phyloP scores from a whole-genome alignment of 108 stramenopile genomes.

The Conticribra guillardii region DNA sequence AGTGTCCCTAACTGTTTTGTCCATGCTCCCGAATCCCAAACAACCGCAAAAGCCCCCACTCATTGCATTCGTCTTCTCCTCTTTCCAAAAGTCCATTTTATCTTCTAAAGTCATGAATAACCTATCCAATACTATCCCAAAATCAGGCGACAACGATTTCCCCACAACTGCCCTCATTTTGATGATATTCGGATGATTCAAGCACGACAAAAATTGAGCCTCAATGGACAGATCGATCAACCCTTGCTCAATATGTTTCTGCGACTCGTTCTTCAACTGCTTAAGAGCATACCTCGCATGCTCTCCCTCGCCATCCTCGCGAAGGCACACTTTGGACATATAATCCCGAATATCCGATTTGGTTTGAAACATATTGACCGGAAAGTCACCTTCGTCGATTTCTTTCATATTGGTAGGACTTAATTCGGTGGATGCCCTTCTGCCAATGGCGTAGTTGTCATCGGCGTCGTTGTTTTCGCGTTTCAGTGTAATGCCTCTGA shows the following conservation, averaged over 20 bases:
- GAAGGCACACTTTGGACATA: constrained; percentile 35
- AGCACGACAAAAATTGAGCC: constrained; percentile 65
- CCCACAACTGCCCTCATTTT: constrained; percentile 64
- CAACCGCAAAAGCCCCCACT: constrained; percentile 30
- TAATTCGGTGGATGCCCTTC: too few species aligned
- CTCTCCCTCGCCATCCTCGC: constrained; percentile 10
- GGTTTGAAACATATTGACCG: constrained; percentile 21
- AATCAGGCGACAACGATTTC: constrained; percentile 49
- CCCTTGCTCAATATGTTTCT: constrained; percentile 33
- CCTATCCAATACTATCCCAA: constrained; percentile 67
- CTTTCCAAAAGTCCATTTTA: constrained; percentile 56
- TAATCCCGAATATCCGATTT: constrained; percentile 36
- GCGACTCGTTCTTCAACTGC: constrained; percentile 19
- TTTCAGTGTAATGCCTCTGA: constrained; percentile 57
- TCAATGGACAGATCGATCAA: constrained; percentile 72
- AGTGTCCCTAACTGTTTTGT: constrained; percentile 2
- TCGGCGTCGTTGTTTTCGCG: constrained; percentile 35
- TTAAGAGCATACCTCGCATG: constrained; percentile 48
- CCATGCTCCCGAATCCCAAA: constrained; percentile 16
- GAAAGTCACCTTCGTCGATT: constrained; percentile 38
- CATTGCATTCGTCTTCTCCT: constrained; percentile 33
- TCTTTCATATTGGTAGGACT: constrained; percentile 6
- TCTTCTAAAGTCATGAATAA: constrained; percentile 60
- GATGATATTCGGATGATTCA: constrained; percentile 75
- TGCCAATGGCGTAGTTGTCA: too few species aligned